phyloP scores from a whole-genome alignment of 23 red algal genomes.

The Gracilaria vermiculophylla region DNA sequence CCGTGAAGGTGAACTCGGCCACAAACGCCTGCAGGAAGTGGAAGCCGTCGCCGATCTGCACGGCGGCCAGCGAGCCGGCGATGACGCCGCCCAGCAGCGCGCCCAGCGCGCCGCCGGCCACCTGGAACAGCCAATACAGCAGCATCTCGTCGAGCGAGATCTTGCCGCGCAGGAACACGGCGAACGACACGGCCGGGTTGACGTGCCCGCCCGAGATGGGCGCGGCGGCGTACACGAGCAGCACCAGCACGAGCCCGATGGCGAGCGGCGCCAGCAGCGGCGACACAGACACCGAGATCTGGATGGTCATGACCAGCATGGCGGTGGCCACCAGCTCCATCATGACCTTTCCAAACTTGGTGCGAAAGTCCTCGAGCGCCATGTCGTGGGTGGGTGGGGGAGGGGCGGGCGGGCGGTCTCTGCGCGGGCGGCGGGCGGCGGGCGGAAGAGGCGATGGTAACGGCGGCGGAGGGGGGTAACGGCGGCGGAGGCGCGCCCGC shows the following conservation, averaged over 20 bases:
- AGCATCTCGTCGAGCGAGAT: constrained; percentile 45
- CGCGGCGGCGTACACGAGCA: constrained; percentile 52
- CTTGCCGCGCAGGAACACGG: constrained; percentile 65
- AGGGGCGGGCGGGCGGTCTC: neutral
- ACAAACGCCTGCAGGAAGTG: constrained; percentile 76
- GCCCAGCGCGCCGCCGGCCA: constrained; percentile 61
- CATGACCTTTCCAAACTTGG: constrained; percentile 60
- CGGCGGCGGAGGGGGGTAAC: no score
- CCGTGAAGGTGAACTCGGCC: constrained; percentile 68
- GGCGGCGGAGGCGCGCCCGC: no score
- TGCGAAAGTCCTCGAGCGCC: constrained; percentile 70
- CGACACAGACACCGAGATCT: constrained; percentile 32
- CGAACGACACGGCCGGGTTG: constrained; percentile 72
- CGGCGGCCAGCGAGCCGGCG: constrained; percentile 21
- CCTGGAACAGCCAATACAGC: constrained; percentile 70
- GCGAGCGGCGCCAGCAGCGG: constrained; percentile 16
- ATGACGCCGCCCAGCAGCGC: constrained; percentile 67
- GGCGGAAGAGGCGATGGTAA: no score
- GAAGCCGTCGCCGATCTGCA: constrained; percentile 15
- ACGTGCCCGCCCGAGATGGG: constrained; percentile 73
- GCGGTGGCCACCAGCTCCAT: constrained; percentile 68
- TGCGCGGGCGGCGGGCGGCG: no score
- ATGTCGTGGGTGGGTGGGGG: neutral
- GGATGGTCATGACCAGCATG: constrained; percentile 74
- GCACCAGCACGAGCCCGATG: constrained; percentile 62